Conservation (phyloP, 106 monocot species). For the Acorus calamus region DNA sequence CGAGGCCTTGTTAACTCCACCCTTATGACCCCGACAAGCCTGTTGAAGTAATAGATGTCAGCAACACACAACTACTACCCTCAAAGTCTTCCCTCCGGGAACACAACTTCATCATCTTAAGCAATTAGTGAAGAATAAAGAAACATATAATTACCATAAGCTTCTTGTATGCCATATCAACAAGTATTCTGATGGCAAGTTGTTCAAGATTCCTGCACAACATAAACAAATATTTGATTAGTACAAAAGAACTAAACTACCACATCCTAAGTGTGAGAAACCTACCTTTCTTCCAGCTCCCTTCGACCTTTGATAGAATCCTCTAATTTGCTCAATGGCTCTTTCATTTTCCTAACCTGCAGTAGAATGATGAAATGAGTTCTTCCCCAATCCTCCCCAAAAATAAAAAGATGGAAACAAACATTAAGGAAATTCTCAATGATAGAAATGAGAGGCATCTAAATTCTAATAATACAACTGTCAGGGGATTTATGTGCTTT, state of each 20-base stretch:
- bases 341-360: conserved; percentile 54
- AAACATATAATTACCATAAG: conserved; percentile 37
- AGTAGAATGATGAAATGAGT: not conserved
- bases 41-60: conserved; percentile 8
- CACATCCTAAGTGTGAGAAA: not conserved
- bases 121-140: not conserved
- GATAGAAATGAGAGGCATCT: not conserved
- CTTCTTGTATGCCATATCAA: conserved; percentile 62
- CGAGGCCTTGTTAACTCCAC: conserved; percentile 52
- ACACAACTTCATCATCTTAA: not conserved
- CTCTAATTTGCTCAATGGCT: conserved; percentile 35
- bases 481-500: too few relatives aligned
- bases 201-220: conserved; percentile 64
- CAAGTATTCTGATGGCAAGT: conserved; percentile 74
- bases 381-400: too few relatives aligned
- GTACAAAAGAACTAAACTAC: not conserved
- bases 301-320: conserved; percentile 41
- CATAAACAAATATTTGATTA: not conserved
- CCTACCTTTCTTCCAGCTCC: conserved; percentile 54
- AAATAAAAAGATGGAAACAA: not conserved
- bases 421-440: not conserved
- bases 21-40: conserved; percentile 65
- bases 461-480: too few relatives aligned
- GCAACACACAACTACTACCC: not conserved
- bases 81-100: not conserved